Percentiles rank a stretch among this genome's conserved stretches.
Evolutionary conservation across 208 protist genomes (phyloP).

Genomic region (Acanthamoeba royreba): DNA sequence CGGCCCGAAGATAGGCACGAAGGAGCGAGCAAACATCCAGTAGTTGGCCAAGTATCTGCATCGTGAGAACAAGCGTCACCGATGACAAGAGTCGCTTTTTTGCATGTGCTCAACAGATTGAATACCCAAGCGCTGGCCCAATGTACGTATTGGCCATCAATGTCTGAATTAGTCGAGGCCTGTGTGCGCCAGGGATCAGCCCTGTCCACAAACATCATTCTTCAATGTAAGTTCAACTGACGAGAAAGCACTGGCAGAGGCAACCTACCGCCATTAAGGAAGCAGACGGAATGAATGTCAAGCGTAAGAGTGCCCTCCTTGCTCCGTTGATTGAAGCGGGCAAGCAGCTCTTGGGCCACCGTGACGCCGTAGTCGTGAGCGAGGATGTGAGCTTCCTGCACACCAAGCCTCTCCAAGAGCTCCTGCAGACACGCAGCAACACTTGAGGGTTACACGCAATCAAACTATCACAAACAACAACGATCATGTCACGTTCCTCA

Average conservation of each 20-base stretch:
- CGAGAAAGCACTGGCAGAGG: background rate
- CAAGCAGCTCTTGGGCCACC: background rate
- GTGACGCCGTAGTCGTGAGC: background rate
- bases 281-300: background rate
- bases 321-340: background rate
- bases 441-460: background rate
- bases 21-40: background rate
- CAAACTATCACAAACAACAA: background rate
- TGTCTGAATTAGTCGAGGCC: background rate
- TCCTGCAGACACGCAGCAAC: background rate
- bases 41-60: background rate
- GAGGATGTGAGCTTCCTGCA: background rate
- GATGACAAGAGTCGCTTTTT: no score
- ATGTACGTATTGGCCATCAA: background rate
- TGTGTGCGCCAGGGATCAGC: background rate
- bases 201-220: background rate
- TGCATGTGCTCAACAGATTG: no score
- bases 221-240: background rate
- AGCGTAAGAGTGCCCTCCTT: background rate
- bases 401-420: background rate
- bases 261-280: background rate
- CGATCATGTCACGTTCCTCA: background rate
- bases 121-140: background rate
- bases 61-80: no score
- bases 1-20: background rate